Conservation (phyloP, 2,329 filamentous ascomycete genomes). For the Colletotrichum falcatum region DNA sequence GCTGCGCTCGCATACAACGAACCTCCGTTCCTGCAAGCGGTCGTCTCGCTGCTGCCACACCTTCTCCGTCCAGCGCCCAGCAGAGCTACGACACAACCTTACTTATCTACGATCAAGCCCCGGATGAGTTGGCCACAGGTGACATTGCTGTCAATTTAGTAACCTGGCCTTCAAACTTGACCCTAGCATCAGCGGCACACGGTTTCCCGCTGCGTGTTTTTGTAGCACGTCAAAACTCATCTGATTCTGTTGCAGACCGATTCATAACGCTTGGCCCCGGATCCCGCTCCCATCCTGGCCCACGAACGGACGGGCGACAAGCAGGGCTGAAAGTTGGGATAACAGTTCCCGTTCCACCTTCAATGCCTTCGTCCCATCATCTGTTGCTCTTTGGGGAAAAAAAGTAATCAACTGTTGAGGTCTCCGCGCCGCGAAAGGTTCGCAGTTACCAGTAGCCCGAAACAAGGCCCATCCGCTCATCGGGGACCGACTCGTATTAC, state of each 20-base stretch:
- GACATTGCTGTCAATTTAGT: neutral
- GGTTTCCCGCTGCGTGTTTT: conserved; percentile 16
- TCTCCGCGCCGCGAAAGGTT: conserved; percentile 21
- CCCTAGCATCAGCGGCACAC: neutral
- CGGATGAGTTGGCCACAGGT: neutral
- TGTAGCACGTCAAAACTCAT: conserved; percentile 11
- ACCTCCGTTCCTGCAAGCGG: conserved; percentile 34
- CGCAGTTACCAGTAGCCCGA: conserved; percentile 15
- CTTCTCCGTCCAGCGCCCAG: conserved; percentile 25
- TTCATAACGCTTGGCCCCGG: conserved; percentile 10
- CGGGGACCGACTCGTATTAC: conserved; percentile 18
- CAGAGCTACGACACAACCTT: conserved; percentile 22
- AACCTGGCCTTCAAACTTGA: neutral
- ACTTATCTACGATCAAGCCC: conserved; percentile 30
- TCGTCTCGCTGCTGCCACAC: conserved; percentile 2
- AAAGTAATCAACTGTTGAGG: conserved; percentile 22
- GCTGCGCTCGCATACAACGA: conserved; percentile 31
- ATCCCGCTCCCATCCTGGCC: conserved; percentile 22
- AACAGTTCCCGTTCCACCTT: conserved; percentile 18
- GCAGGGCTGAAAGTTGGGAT: conserved; percentile 2
- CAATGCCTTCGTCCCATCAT: conserved; percentile 34
- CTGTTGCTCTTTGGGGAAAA: conserved; percentile 17
- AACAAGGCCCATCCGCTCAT: neutral
- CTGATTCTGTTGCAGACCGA: conserved; percentile 22
- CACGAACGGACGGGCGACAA: conserved; percentile 19